These are phyloP conservation scores for Trichoderma orchidacearum DNA, from an alignment of 495 filamentous ascomycete genomes.

Conservation along the genomic window DNA sequence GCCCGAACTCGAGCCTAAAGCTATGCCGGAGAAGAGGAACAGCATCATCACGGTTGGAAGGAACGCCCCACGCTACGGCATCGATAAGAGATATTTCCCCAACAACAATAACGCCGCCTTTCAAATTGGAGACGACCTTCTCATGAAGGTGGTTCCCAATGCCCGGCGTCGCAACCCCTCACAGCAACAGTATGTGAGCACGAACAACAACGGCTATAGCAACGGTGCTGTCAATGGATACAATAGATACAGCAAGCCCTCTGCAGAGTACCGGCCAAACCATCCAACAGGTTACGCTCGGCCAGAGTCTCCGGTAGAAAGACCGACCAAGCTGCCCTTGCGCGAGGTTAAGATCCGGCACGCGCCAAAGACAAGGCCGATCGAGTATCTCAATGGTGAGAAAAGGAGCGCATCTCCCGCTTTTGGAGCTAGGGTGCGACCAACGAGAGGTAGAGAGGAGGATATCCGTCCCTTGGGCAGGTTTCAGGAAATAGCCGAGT, in stretches of 20 bases:
- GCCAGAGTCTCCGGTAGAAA: not conserved
- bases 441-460: not conserved
- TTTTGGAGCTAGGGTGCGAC: not conserved
- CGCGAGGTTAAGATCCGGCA: not conserved
- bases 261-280: not conserved
- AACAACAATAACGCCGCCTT: not conserved
- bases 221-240: not conserved
- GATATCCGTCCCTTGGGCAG: not conserved
- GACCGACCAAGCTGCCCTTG: not conserved
- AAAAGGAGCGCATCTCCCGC: not conserved
- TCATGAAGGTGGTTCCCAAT: not conserved
- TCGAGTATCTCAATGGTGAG: not conserved
- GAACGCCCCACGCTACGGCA: not conserved
- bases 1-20: not conserved
- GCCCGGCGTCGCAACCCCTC: not conserved
- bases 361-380: not conserved
- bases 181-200: too few relatives aligned
- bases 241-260: too few relatives aligned
- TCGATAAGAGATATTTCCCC: not conserved
- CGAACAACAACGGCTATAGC: not conserved
- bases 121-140: not conserved
- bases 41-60: not conserved
- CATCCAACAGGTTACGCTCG: not conserved
- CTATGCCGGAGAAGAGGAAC: not conserved
- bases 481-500: not conserved